A percentile compares a stretch with the other conserved stretches of the same genome.
These are phyloP conservation scores for Pseudomonodictys pantanalensis DNA, from an alignment of 495 filamentous ascomycete species.

Conservation along the genomic window DNA sequence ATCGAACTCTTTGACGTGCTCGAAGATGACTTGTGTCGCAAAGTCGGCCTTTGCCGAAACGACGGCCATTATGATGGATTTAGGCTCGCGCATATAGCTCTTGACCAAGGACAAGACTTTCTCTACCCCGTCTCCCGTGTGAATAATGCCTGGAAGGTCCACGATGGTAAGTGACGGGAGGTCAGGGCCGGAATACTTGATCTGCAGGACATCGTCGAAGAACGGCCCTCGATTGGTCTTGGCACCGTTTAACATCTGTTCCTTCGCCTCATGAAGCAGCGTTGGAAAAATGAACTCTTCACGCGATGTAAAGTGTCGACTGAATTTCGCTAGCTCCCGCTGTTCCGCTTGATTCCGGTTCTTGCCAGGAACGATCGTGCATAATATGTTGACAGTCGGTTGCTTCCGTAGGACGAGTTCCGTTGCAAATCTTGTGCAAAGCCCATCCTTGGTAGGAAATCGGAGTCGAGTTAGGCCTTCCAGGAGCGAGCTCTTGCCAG, in stretches of 20 bases:
- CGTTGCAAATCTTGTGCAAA: conserved; percentile 68
- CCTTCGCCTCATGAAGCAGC: conserved; percentile 34
- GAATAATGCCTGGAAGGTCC: conserved; percentile 22
- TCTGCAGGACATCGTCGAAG: conserved; percentile 12
- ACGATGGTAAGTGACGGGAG: conserved; percentile 22
- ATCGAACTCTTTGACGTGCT: conserved; percentile 30
- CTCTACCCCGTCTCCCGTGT: conserved; percentile 27
- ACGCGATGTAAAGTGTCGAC: conserved; percentile 2
- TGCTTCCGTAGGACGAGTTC: conserved; percentile 54
- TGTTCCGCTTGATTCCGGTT: conserved; percentile 25
- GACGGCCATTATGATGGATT: conserved; percentile 38
- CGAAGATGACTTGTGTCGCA: conserved; percentile 33
- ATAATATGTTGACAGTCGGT: not conserved
- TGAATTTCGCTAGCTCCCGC: conserved; percentile 35
- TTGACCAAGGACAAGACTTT: conserved; percentile 27
- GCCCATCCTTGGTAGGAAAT: conserved; percentile 60
- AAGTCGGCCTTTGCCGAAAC: conserved; percentile 37
- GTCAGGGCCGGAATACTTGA: conserved; percentile 27
- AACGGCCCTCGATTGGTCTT: not conserved
- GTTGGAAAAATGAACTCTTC: conserved; percentile 32
- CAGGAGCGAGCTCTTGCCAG: conserved; percentile 71
- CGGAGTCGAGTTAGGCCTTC: conserved; percentile 68
- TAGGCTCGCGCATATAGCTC: conserved; percentile 28
- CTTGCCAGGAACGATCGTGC: conserved; percentile 36
- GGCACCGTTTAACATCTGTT: conserved; percentile 23